A percentile compares a stretch with the other conserved stretches of the same genome.
Evolutionary conservation across 2,329 filamentous ascomycete genomes (phyloP).

Genomic region (Peltaster fructicola): DNA sequence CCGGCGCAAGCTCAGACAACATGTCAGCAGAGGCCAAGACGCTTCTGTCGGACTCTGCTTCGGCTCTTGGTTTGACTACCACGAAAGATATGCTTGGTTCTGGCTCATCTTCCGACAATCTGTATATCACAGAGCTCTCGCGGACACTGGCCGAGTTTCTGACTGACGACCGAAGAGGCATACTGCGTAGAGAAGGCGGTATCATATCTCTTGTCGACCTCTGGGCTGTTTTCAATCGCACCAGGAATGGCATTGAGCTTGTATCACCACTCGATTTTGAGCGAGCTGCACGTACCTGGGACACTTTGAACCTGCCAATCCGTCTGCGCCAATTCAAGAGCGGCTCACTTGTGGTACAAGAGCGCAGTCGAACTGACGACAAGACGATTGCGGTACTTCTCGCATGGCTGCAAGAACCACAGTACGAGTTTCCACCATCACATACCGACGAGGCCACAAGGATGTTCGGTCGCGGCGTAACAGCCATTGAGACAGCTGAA

Average conservation of each 20-base stretch:
- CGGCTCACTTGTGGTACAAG: slow-evolving; percentile 85
- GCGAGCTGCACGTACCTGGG: slow-evolving; percentile 77
- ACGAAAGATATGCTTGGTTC: slow-evolving; percentile 84
- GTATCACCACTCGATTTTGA: slow-evolving; percentile 85
- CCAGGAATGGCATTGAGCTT: slow-evolving; percentile 80
- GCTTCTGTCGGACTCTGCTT: slow-evolving; percentile 64
- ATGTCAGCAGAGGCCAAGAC: slow-evolving; percentile 50
- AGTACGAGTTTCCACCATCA: slow-evolving; percentile 4
- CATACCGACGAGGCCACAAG: slow-evolving; percentile 43
- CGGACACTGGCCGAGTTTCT: slow-evolving; percentile 77
- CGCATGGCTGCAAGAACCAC: slow-evolving; percentile 51
- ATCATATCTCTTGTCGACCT: slow-evolving; percentile 81
- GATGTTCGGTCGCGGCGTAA: slow-evolving; percentile 66
- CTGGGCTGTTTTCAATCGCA: slow-evolving; percentile 89
- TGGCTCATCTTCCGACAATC: slow-evolving; percentile 54
- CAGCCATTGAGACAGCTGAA: slow-evolving; percentile 75
- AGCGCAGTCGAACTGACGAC: slow-evolving; percentile 74
- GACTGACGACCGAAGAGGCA: slow-evolving; percentile 64
- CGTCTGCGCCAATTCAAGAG: slow-evolving; percentile 78
- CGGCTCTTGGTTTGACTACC: slow-evolving; percentile 72
- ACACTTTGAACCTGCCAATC: slow-evolving; percentile 69
- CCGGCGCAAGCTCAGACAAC: slow-evolving; percentile 24
- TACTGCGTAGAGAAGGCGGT: slow-evolving; percentile 64
- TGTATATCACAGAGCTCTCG: slow-evolving; percentile 78
- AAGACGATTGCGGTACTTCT: slow-evolving; percentile 65